A percentile compares a stretch with the other conserved stretches of the same genome.
Evolutionary conservation across 768 basidiomycete genomes (phyloP).

Genomic region (Suillus alpinus): DNA sequence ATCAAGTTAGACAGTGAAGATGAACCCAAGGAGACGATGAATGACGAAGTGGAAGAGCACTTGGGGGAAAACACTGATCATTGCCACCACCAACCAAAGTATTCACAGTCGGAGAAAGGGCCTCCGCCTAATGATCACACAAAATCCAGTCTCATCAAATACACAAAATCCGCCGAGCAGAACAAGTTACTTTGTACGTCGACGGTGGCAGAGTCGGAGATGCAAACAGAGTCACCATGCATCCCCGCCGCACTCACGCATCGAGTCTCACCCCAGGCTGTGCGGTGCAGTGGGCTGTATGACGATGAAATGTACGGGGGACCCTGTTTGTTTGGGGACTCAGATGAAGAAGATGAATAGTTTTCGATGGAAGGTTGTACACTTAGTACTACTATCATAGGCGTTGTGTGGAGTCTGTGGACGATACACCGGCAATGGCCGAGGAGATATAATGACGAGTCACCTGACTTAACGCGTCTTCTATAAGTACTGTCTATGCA

Average conservation of each 20-base stretch:
- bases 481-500: neutral
- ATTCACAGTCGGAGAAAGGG: neutral
- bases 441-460: neutral
- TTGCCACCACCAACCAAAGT: neutral
- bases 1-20: neutral
- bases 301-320: slow-evolving; percentile 16
- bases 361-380: neutral
- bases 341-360: slow-evolving; percentile 28
- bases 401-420: no score
- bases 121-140: neutral
- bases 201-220: neutral
- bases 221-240: neutral
- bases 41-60: neutral
- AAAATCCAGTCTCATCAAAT: neutral
- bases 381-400: no score
- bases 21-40: neutral
- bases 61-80: neutral
- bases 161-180: neutral
- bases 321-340: slow-evolving; percentile 29
- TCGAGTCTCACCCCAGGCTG: neutral
- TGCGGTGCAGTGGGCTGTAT: neutral
- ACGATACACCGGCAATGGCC: neutral
- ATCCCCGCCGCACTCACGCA: neutral
- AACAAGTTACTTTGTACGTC: neutral
- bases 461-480: neutral